phyloP scores from a whole-genome alignment of 768 basidiomycete species.

The Leccinum obscurum region DNA sequence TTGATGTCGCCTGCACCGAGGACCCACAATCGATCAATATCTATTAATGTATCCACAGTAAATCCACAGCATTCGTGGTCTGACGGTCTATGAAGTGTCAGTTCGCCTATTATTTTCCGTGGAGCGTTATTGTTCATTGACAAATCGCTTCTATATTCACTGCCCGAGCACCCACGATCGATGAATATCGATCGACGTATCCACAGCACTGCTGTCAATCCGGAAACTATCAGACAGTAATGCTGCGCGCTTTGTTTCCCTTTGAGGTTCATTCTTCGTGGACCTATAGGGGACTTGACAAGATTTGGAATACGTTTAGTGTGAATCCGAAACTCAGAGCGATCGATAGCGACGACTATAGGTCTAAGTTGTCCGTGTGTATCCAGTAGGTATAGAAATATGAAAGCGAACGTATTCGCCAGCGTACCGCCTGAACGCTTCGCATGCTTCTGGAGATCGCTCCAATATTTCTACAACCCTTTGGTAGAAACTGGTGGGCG shows the following conservation, averaged over 20 bases:
- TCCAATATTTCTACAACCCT: slow-evolving; percentile 13
- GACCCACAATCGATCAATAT: background rate
- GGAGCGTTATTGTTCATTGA: background rate
- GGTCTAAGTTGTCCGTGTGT: slow-evolving; percentile 17
- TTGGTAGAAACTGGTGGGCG: no score
- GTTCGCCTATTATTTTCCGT: background rate
- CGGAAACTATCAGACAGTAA: no score
- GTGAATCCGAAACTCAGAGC: no score
- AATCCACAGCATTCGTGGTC: background rate
- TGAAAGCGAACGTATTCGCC: slow-evolving; percentile 20
- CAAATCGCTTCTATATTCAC: no score
- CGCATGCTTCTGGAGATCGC: slow-evolving; percentile 5
- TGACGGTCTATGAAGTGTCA: background rate
- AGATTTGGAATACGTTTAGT: no score
- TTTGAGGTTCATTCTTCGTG: no score
- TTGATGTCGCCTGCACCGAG: background rate
- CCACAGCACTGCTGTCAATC: no score
- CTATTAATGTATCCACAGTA: background rate
- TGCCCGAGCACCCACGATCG: no score
- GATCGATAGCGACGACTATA: background rate
- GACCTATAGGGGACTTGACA: no score
- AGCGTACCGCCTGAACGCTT: slow-evolving; percentile 6
- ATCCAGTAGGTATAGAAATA: slow-evolving; percentile 2
- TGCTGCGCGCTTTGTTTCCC: no score
- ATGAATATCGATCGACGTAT: no score